Evolutionary conservation across 306 rosid species (phyloP).

Genomic region (Quercus agrifolia): DNA sequence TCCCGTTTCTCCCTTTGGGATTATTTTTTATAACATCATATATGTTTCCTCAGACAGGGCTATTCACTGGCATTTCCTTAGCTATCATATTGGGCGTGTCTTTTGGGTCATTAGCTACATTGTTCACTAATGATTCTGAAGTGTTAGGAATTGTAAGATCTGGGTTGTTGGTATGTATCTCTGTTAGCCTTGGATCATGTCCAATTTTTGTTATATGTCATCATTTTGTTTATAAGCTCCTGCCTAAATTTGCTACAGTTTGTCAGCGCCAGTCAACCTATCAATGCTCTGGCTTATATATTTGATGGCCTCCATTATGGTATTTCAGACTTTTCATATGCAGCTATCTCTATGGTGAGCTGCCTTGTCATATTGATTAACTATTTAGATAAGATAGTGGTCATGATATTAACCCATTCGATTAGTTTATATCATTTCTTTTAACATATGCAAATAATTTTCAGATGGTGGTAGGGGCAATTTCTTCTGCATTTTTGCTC

Average conservation of each 20-base stretch:
- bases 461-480: constrained; percentile 71
- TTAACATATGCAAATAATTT: constrained; percentile 13
- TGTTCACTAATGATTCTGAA: constrained; percentile 80
- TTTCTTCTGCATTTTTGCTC: constrained; percentile 68
- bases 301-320: constrained; percentile 96
- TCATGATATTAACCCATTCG: not conserved
- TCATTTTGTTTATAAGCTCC: not conserved
- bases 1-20: not conserved
- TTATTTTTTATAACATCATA: not conserved
- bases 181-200: not conserved
- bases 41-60: constrained; percentile 61
- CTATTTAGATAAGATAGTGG: not conserved
- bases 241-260: constrained; percentile 43
- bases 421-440: not conserved
- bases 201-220: not conserved
- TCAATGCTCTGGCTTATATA: constrained; percentile 79
- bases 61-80: constrained; percentile 65
- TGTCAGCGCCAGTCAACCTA: constrained; percentile 91
- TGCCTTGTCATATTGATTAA: constrained; percentile 5
- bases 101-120: constrained; percentile 68
- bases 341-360: constrained; percentile 88
- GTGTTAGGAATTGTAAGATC: constrained; percentile 70
- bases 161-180: constrained; percentile 68
- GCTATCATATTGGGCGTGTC: constrained; percentile 67
- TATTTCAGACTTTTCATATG: constrained; percentile 87